Evolutionary conservation across 257 asterid species (phyloP).

Genomic region (Leonotis leonurus): DNA sequence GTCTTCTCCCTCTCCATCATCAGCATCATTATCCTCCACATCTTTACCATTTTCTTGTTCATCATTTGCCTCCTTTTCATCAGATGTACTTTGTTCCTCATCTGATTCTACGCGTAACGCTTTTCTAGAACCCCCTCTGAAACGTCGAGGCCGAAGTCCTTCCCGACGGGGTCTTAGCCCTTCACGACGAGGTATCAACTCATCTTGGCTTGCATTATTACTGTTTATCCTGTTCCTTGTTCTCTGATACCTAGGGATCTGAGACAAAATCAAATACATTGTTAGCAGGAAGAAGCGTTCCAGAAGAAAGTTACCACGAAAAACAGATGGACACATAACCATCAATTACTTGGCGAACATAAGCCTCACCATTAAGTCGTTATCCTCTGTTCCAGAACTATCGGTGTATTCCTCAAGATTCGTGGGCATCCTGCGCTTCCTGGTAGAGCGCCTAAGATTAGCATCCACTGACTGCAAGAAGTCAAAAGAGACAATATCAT

Average conservation of each 20-base stretch:
- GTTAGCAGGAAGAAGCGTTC: slow-evolving; percentile 10
- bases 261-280: slow-evolving; percentile 22
- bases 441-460: slow-evolving; percentile 87
- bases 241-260: slow-evolving; percentile 65
- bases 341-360: slow-evolving; percentile 12
- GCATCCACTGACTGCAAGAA: slow-evolving; percentile 56
- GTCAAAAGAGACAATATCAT: slow-evolving; percentile 13
- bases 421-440: slow-evolving; percentile 71
- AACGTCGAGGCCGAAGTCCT: slow-evolving; percentile 69
- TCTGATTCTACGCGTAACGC: slow-evolving; percentile 50
- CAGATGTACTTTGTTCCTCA: slow-evolving; percentile 67
- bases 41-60: slow-evolving; percentile 60
- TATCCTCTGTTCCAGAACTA: slow-evolving; percentile 93
- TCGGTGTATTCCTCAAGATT: slow-evolving; percentile 65
- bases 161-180: slow-evolving; percentile 90
- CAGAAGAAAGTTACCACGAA: slow-evolving; percentile 11
- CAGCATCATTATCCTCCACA: slow-evolving; percentile 47
- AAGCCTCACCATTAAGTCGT: slow-evolving; percentile 78
- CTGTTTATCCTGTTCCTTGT: slow-evolving; percentile 51
- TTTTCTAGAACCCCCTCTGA: slow-evolving; percentile 50
- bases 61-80: slow-evolving; percentile 45
- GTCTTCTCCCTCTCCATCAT: slow-evolving; percentile 43
- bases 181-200: slow-evolving; percentile 66
- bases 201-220: slow-evolving; percentile 71
- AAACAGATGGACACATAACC: slow-evolving; percentile 3